Evolutionary conservation across 768 basidiomycete species (phyloP), one percentile per base, ranked within the genome.

Genomic region (Lentinula raphanica): DNA sequence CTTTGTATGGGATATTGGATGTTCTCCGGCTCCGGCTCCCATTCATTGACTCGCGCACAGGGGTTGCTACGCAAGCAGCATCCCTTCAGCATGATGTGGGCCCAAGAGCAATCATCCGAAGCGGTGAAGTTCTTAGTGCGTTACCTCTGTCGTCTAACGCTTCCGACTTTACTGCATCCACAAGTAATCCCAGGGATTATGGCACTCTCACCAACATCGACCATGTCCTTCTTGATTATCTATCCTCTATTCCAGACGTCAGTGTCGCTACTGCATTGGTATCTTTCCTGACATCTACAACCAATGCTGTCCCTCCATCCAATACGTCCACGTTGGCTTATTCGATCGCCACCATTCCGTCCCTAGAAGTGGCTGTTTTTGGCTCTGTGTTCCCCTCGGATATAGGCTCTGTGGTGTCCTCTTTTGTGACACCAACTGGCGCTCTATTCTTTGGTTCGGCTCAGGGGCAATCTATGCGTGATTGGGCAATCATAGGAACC

Each of bases 311-410:
- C n/a, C 44, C 83, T 7, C 81, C 83, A 3, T 62, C 72, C 3
- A 68, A 68, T 19, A 64, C 72, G 25, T 74, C 80, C 9, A 39
- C 68, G 13, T 68, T 84, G 5, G 75, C 70, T 55, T 64, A 70
- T 53, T 71, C 75, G 2, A 63, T 85, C n/a, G 61, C 74, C 11
- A 65, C 70, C 1, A 70, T 87, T 45, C 86, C 85, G 23, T 60
- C 70, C 1, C 64, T 88, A 35, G 86, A 87, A 68, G 82, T 86
- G 3, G 85, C 84, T 1, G 64, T 87, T n/a, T 87, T 87, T 65
- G 86, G 86, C 5, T 71, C 77, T 13, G 67, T 87, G 25, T 64
- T 67, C 13, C 74, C 79, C 17, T 61, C 76, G 3, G 86, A 87
- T 64, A 66, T 85, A 28, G 62, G 63, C 35, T 77, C 71, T 32